Base-by-base conservation (phyloP, 495 filamentous ascomycete species). In the Bryoglossum gracile region DNA sequence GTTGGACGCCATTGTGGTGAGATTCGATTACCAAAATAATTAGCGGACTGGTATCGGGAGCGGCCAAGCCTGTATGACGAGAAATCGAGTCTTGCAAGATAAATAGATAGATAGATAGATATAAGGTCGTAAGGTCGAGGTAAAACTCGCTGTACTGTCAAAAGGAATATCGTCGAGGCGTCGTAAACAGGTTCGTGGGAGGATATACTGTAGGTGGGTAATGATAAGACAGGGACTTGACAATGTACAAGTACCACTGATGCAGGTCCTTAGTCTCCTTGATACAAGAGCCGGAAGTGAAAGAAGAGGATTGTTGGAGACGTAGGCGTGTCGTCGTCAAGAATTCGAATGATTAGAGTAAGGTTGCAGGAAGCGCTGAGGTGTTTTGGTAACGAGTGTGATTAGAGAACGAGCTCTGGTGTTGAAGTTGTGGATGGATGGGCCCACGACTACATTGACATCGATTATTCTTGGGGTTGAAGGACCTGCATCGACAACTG, bases 321-420 rank as follows among this genome's bases (percentile, higher is more conserved):
- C 26, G 43, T 16, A 43, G 51, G n/a, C 24, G 18, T 0, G 50
- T 42, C 36, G 3, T 25, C 36, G 50, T 33, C 21, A 11, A 21
- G 18, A 32, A 19, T 11, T 16, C 41, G 43, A 28, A 35, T 19
- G 32, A n/a, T 22, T 8, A 37, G 35, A n/a, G 37, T 43, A 22
- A 36, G 46, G 38, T 46, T 41, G 46, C 43, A 19, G 17, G 22
- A 43, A 42, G 10, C 16, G 22, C 8, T n/a, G 10, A 33, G 39
- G 9, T 10, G 17, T n/a, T n/a, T n/a, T n/a, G 19, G 40, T 34
- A 56, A 52, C 48, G 48, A 56, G 44, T 47, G 54, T 53, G 37
- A 22, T 41, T 33, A 44, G 54, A 53, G 50, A 57, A 46, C 50
- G 30, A 57, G 54, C 54, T 53, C 54, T 50, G 49, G 16, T 24